Percentiles rank a stretch among this genome's conserved stretches.
phyloP scores from a whole-genome alignment of 768 basidiomycete species.

The Kockovaella imperatae region DNA sequence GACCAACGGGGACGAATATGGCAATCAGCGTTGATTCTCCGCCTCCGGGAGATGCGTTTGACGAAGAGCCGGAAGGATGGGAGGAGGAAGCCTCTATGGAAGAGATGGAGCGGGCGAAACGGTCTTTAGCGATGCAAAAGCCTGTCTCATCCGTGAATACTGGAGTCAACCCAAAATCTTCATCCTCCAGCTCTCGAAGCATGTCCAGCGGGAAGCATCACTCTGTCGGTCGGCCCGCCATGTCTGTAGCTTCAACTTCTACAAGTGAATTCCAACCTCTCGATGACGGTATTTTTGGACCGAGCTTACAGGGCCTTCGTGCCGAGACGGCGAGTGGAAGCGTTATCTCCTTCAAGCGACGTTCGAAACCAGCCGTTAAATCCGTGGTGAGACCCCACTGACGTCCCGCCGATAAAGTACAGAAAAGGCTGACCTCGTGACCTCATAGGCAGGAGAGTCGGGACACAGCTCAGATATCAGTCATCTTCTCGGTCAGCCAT shows the following conservation, averaged over 20 bases:
- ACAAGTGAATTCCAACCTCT: background rate
- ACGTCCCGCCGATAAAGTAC: too few species aligned
- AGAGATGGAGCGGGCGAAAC: background rate
- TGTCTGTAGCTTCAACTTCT: too few species aligned
- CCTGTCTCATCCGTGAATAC: background rate
- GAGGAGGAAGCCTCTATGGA: background rate
- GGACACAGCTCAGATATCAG: conserved; percentile 8
- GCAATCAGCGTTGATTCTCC: background rate
- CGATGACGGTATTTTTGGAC: background rate
- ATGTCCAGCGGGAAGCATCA: too few species aligned
- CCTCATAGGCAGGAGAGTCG: background rate
- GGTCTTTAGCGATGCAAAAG: background rate
- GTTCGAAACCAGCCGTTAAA: too few species aligned
- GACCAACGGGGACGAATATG: background rate
- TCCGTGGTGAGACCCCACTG: too few species aligned
- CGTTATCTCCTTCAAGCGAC: conserved; percentile 19
- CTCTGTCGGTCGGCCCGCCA: too few species aligned
- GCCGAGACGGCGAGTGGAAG: conserved; percentile 28
- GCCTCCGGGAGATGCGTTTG: background rate
- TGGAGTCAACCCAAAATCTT: conserved; percentile 4
- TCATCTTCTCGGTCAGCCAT: conserved; percentile 26
- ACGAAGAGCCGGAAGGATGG: background rate
- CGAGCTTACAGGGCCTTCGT: conserved; percentile 6
- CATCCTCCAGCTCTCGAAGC: too few species aligned
- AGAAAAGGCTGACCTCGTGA: conserved; percentile 1